Conservation (phyloP, 1,139 yeast genomes). For the Suhomyces kunorum region DNA sequence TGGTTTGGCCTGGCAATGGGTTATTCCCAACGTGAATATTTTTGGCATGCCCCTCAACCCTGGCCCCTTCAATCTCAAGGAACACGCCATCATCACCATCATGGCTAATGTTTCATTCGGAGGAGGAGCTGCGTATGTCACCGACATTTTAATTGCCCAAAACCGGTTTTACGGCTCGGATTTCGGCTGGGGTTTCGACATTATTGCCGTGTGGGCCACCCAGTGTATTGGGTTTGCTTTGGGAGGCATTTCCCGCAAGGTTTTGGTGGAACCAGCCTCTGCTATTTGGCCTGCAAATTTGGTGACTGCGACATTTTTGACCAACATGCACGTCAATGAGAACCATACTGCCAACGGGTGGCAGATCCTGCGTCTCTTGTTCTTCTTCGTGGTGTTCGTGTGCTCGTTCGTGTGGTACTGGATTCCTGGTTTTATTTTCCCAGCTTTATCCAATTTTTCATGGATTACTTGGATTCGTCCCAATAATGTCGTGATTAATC, state of each 20-base stretch:
- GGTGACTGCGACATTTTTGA: conserved; percentile 49
- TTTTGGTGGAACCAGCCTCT: conserved; percentile 61
- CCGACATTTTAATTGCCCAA: conserved; percentile 60
- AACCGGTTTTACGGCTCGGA: conserved; percentile 51
- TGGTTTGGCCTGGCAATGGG: conserved; percentile 52
- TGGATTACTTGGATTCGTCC: conserved; percentile 37
- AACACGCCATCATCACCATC: conserved; percentile 63
- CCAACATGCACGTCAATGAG: conserved; percentile 62
- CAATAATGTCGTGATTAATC: conserved; percentile 52
- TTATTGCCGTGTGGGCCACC: conserved; percentile 54
- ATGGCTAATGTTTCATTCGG: conserved; percentile 62
- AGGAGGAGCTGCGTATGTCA: conserved; percentile 61
- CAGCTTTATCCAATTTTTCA: conserved; percentile 26
- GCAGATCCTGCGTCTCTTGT: conserved; percentile 40
- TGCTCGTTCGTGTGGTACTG: conserved; percentile 41
- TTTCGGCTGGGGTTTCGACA: conserved; percentile 52
- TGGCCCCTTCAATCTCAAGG: conserved; percentile 64
- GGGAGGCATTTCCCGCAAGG: conserved; percentile 59
- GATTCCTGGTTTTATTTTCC: conserved; percentile 42
- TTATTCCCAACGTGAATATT: conserved; percentile 47
- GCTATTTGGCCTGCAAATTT: conserved; percentile 72
- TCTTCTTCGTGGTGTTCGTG: conserved; percentile 32
- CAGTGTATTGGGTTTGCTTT: conserved; percentile 68
- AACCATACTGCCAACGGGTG: conserved; percentile 54
- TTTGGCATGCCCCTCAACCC: conserved; percentile 55